phyloP scores from a whole-genome alignment of 2,329 filamentous ascomycete genomes.

The Cyclaneusma minus region DNA sequence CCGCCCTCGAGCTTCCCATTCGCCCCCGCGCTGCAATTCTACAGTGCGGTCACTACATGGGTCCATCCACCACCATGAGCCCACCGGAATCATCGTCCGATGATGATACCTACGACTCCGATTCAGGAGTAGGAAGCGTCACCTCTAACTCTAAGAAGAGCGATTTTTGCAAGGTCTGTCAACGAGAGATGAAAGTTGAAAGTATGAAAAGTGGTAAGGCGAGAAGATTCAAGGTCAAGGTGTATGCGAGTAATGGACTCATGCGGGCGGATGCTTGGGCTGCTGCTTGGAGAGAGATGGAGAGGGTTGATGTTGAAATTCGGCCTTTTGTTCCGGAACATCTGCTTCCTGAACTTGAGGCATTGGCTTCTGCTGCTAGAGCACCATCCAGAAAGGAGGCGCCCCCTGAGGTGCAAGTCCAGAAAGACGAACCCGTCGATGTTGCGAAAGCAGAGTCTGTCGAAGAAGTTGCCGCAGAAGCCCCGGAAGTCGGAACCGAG shows the following conservation, averaged over 20 bases:
- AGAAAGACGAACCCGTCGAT: constrained; percentile 16
- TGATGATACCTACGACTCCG: constrained; percentile 5
- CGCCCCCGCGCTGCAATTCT: constrained; percentile 50
- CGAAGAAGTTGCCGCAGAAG: no score
- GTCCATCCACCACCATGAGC: constrained; percentile 32
- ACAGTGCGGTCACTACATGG: constrained; percentile 63
- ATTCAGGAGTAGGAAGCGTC: constrained; percentile 1
- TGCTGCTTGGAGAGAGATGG: constrained; percentile 95
- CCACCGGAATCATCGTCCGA: constrained; percentile 12
- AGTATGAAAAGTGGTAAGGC: constrained; percentile 8
- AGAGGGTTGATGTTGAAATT: constrained; percentile 90
- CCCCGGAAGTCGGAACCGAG: no score
- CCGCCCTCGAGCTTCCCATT: constrained; percentile 56
- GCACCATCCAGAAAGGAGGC: constrained; percentile 19
- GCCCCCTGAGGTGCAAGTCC: constrained; percentile 18
- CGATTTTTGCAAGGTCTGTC: constrained; percentile 18
- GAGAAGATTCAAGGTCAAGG: constrained; percentile 60
- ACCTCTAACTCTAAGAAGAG: neutral
- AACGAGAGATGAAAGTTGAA: constrained; percentile 16
- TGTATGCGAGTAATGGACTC: constrained; percentile 88
- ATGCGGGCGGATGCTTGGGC: constrained; percentile 88
- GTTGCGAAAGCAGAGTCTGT: no score
- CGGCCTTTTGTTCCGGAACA: constrained; percentile 52
- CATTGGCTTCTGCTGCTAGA: constrained; percentile 23
- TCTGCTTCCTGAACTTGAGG: constrained; percentile 43